Conservation (phyloP, 2,329 filamentous ascomycete genomes). For the Chrysoporthe deuterocubensis region DNA sequence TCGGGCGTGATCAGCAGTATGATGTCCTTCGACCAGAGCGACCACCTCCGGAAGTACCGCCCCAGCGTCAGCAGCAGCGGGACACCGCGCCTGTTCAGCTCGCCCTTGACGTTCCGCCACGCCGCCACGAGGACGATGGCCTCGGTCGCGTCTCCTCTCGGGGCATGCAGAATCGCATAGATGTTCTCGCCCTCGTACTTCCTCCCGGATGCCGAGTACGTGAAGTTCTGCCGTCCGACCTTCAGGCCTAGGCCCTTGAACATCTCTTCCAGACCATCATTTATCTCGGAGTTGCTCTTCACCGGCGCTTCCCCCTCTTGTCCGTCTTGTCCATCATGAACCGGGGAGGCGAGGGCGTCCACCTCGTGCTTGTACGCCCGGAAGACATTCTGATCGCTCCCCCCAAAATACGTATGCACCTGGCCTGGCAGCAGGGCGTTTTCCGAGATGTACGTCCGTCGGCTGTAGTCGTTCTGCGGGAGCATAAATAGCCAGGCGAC, state of each 20-base stretch:
- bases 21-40: conserved; percentile 98
- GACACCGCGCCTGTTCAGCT: conserved; percentile 85
- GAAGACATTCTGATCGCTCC: conserved; percentile 94
- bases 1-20: conserved; percentile 89
- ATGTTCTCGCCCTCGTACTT: conserved; percentile 82
- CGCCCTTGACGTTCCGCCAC: conserved; percentile 80
- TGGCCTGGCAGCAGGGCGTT: conserved; percentile 95
- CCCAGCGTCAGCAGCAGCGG: conserved; percentile 84
- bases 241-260: conserved; percentile 82
- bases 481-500: conserved; percentile 89
- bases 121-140: conserved; percentile 91
- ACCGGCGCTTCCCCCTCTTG: not conserved
- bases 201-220: conserved; percentile 78
- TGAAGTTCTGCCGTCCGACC: conserved; percentile 84
- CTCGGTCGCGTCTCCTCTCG: conserved; percentile 93
- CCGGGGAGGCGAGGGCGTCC: conserved; percentile 56
- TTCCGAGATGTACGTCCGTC: conserved; percentile 94
- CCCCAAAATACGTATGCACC: conserved; percentile 96
- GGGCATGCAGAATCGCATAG: conserved; percentile 91
- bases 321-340: conserved; percentile 46
- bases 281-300: conserved; percentile 51
- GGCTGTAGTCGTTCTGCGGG: conserved; percentile 87
- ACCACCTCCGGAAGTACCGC: conserved; percentile 97
- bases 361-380: conserved; percentile 88
- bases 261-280: conserved; percentile 74